Conservation (phyloP, 768 basidiomycete genomes). For the Lepiota brunneoincarnata region DNA sequence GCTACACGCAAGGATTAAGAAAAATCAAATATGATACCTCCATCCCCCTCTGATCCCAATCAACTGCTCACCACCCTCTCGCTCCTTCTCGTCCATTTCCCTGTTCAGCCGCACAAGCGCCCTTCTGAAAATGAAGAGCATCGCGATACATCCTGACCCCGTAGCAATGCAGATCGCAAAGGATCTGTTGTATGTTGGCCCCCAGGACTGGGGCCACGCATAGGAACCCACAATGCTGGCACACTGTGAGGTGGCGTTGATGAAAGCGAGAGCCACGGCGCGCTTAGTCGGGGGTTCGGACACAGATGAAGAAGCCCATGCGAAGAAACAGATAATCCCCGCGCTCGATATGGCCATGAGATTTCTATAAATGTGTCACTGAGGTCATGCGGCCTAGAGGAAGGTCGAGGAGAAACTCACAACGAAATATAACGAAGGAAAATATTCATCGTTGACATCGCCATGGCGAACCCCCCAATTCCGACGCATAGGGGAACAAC, state of each 20-base stretch:
- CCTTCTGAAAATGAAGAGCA: slow-evolving; percentile 46
- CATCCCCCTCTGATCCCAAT: too few relatives aligned
- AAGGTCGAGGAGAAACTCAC: slow-evolving; percentile 25
- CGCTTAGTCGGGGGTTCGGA: slow-evolving; percentile 79
- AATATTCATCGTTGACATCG: slow-evolving; percentile 60
- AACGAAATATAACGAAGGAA: slow-evolving; percentile 63
- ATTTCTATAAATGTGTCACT: slow-evolving; percentile 43
- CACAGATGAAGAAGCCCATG: slow-evolving; percentile 49
- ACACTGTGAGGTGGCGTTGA: slow-evolving; percentile 78
- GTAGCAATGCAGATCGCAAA: slow-evolving; percentile 72
- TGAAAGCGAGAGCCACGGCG: slow-evolving; percentile 77
- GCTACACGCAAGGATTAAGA: too few relatives aligned
- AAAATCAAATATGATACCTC: background rate
- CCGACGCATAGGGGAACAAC: slow-evolving; percentile 50
- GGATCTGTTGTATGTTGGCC: slow-evolving; percentile 64
- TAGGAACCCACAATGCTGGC: slow-evolving; percentile 88
- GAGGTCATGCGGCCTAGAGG: background rate
- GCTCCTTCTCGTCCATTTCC: slow-evolving; percentile 36
- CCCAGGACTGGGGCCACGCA: slow-evolving; percentile 68
- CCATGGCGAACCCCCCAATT: slow-evolving; percentile 65
- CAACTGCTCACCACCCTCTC: slow-evolving; percentile 20
- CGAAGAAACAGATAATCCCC: slow-evolving; percentile 65
- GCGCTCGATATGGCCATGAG: slow-evolving; percentile 75
- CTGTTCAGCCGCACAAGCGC: slow-evolving; percentile 42
- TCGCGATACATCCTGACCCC: slow-evolving; percentile 45